Conservation (phyloP, 2,329 filamentous ascomycete species). For the Pseudocercospora musae region DNA sequence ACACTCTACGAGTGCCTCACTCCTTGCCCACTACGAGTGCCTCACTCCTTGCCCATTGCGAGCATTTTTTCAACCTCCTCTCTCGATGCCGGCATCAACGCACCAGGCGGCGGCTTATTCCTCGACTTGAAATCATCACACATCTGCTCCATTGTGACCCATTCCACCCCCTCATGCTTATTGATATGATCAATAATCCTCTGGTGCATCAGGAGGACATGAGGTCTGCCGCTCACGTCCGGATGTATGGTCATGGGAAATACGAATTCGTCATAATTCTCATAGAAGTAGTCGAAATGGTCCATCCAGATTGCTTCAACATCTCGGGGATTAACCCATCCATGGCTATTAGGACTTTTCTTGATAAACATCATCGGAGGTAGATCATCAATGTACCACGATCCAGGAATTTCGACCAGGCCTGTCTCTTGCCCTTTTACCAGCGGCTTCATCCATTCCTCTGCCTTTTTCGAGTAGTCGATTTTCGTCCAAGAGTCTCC, state of each 20-base stretch:
- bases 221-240: conserved; percentile 62
- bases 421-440: conserved; percentile 57
- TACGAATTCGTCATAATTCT: conserved; percentile 71
- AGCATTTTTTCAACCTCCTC: conserved; percentile 46
- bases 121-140: conserved; percentile 67
- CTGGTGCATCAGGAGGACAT: conserved; percentile 70
- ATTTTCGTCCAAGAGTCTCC: conserved; percentile 66
- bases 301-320: conserved; percentile 63
- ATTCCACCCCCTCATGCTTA: conserved; percentile 58
- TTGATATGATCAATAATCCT: conserved; percentile 67
- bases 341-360: conserved; percentile 59
- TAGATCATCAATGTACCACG: conserved; percentile 44
- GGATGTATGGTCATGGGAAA: conserved; percentile 75
- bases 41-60: neutral
- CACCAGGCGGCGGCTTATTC: conserved; percentile 54
- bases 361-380: conserved; percentile 69
- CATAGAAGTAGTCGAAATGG: conserved; percentile 69
- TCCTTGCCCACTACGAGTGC: neutral
- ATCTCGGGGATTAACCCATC: conserved; percentile 53
- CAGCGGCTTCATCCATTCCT: conserved; percentile 64
- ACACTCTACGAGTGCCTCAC: neutral
- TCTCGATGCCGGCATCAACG: conserved; percentile 55
- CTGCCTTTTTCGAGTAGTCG: conserved; percentile 59
- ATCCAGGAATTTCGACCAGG: conserved; percentile 58
- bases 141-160: conserved; percentile 65